These are phyloP conservation scores for Aspergillus diversus DNA, from an alignment of 495 filamentous ascomycete genomes.

Conservation along the genomic window DNA sequence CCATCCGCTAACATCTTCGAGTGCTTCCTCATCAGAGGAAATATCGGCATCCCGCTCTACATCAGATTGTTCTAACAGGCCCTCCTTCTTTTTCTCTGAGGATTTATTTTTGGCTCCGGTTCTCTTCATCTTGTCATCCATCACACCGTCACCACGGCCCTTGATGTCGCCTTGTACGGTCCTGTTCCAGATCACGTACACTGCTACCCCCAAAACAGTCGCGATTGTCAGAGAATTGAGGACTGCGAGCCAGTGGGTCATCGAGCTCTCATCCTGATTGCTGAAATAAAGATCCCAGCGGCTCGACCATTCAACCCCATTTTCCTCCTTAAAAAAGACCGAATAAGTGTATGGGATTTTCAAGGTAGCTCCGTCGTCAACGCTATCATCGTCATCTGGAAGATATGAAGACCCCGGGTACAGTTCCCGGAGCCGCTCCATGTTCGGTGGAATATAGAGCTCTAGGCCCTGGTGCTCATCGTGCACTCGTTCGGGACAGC, in stretches of 20 bases:
- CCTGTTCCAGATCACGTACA: conserved; percentile 82
- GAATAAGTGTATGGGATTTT: conserved; percentile 90
- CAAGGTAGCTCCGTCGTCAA: conserved; percentile 70
- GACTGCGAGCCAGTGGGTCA: conserved; percentile 92
- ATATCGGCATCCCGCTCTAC: conserved; percentile 64
- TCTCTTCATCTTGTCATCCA: conserved; percentile 69
- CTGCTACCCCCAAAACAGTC: conserved; percentile 77
- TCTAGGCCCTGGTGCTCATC: conserved; percentile 66
- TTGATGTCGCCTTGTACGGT: conserved; percentile 85
- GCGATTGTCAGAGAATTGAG: conserved; percentile 89
- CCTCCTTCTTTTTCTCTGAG: conserved; percentile 57
- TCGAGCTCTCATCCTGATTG: conserved; percentile 82
- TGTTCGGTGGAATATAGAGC: conserved; percentile 67
- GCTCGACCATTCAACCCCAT: conserved; percentile 79
- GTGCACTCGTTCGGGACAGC: conserved; percentile 70
- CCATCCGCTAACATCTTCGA: conserved; percentile 91
- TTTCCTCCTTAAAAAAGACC: conserved; percentile 88
- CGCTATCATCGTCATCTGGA: conserved; percentile 55
- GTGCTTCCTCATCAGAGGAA: conserved; percentile 72
- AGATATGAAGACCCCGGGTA: conserved; percentile 65
- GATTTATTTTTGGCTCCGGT: conserved; percentile 53
- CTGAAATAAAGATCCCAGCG: conserved; percentile 95
- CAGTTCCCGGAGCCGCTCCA: conserved; percentile 56
- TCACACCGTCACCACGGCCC: conserved; percentile 61
- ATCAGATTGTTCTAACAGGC: conserved; percentile 68